Base-by-base conservation (phyloP, 352 stramenopile species). In the Pythium insidiosum region DNA sequence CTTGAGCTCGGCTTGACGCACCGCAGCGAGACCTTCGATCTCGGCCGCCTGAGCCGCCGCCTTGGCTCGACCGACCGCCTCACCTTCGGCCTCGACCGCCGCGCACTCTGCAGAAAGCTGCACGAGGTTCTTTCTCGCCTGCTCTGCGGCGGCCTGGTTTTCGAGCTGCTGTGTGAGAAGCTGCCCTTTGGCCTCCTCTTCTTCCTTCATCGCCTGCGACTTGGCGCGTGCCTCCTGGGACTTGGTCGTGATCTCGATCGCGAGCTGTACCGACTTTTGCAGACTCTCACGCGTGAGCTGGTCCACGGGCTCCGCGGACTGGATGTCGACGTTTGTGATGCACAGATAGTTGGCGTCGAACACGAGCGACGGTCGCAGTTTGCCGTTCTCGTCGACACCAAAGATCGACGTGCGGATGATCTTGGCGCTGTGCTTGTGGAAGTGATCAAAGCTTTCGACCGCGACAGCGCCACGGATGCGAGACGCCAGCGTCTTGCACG, bases 171-270 rank as follows among this genome's bases (percentile, higher is more conserved):
- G 77, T 4, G 68, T 84, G 18, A 87, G 58, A 24, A 90, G 38
- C 26, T 75, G 47, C 0, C 77, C 77, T 34, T 90, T 90, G 19
- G 77, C 70, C 31, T 85, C 77, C 35, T 90, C 77, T 6, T 90
- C 77, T 37, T 90, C 77, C 49, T 84, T 86, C 74, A 84, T 81
- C 3, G 77, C 77, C 20, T 82, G 68, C 21, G 74, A 78, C 48
- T 88, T 88, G 47, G 77, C 77, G 4, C 74, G 73, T 9, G 77
- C 77, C 42, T 90, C 77, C 37, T 90, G 77, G 1, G 74, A 88
- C 41, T 90, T 85, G 35, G 77, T 90, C 25, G 77, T 90, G 64
- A 90, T 90, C 46, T 88, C 74, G 35, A 90, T 90, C 20, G 77
- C 77, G n/a, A 90, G 45, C 28, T 90, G 77, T 34, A 90, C 77